These are phyloP conservation scores for Spinellus fusiger DNA, from an alignment of 192 early-diverging fungal genomes.

Conservation along the genomic window DNA sequence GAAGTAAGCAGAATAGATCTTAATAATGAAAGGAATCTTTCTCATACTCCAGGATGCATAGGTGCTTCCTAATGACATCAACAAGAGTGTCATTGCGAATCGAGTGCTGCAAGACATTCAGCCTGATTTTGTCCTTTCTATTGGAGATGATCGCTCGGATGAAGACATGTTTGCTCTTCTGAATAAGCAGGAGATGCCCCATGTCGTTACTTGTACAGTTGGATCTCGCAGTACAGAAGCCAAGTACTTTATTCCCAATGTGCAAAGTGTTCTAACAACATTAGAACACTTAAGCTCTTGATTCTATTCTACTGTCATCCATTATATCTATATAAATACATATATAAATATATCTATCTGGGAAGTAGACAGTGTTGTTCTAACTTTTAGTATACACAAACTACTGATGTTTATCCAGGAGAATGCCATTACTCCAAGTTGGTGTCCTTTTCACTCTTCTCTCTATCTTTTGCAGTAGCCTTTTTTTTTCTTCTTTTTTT, in stretches of 20 bases:
- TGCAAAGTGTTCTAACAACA: conserved; percentile 19
- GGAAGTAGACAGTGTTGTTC: not conserved
- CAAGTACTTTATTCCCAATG: conserved; percentile 45
- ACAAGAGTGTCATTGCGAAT: conserved; percentile 55
- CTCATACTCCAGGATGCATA: not conserved
- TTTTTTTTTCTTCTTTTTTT: too few relatives aligned
- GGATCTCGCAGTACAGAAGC: conserved; percentile 51
- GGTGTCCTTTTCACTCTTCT: too few relatives aligned
- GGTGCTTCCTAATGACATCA: conserved; percentile 65
- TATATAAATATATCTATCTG: not conserved
- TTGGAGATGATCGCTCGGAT: conserved; percentile 76
- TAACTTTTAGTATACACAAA: too few relatives aligned
- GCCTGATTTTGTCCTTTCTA: conserved; percentile 61
- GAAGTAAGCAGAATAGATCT: conserved; percentile 34
- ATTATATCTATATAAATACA: not conserved
- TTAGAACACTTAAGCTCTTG: conserved; percentile 15
- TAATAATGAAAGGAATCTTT: too few relatives aligned
- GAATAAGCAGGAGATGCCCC: conserved; percentile 34
- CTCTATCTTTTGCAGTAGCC: too few relatives aligned
- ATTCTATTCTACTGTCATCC: too few relatives aligned
- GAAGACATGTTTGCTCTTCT: conserved; percentile 78
- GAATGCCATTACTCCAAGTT: too few relatives aligned
- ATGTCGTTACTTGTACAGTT: conserved; percentile 46
- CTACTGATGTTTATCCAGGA: too few relatives aligned
- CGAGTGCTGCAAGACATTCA: conserved; percentile 56